These are phyloP conservation scores for Gracilariopsis chorda DNA, from an alignment of 23 red algal genomes.

Conservation along the genomic window DNA sequence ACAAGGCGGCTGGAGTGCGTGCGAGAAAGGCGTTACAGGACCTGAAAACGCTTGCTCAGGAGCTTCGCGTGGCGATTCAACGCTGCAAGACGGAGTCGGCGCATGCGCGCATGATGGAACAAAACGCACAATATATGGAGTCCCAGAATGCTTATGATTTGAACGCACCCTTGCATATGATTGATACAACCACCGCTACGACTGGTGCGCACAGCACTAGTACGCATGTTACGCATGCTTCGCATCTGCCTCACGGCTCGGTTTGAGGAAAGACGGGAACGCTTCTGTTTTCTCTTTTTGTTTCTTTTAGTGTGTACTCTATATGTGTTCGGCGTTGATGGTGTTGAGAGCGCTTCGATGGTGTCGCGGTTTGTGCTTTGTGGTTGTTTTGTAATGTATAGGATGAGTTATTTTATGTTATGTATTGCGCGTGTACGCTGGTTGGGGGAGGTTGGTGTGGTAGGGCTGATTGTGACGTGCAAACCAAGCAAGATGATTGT, in stretches of 20 bases:
- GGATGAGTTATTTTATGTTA: too few species aligned
- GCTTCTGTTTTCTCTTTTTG: neutral
- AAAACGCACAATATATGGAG: neutral
- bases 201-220: neutral
- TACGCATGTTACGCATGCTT: neutral
- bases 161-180: neutral
- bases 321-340: neutral
- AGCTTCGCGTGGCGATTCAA: slow-evolving; percentile 73
- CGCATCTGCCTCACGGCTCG: neutral
- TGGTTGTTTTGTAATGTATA: too few species aligned
- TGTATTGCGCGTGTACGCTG: too few species aligned
- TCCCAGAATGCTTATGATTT: neutral
- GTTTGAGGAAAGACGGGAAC: neutral
- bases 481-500: too few species aligned
- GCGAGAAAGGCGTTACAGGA: slow-evolving; percentile 78
- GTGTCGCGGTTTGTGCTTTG: too few species aligned
- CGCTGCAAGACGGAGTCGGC: slow-evolving; percentile 46
- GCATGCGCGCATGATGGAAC: slow-evolving; percentile 38
- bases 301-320: neutral
- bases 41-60: slow-evolving; percentile 69
- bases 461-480: too few species aligned
- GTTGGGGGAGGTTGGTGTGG: too few species aligned
- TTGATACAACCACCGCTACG: neutral
- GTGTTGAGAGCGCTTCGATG: neutral
- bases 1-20: slow-evolving; percentile 80